Base-by-base conservation (phyloP, 495 filamentous ascomycete species). In the Halenospora varia region DNA sequence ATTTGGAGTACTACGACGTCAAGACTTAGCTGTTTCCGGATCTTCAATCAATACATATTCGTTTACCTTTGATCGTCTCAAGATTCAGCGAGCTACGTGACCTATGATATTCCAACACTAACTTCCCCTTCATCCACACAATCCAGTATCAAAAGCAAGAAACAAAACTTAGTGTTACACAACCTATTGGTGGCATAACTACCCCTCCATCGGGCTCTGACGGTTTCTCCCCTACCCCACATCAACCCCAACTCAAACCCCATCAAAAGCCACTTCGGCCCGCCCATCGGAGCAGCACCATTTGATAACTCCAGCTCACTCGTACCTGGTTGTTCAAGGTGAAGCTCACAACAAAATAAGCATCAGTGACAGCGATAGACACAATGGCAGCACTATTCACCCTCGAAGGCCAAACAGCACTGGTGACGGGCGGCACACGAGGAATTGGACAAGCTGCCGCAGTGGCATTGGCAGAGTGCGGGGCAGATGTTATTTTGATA, bases 361-460 rank as follows among this genome's bases (percentile, higher is more conserved):
- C 22, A 24, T 59, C 9, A 25, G 59, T 63, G 62, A 50, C 58
- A 39, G 46, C 42, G 6, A 18, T n/a, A n/a, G n/a, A n/a, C n/a
- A n/a, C 51, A 52, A 44, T 57, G 25, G 23, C 62, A 10, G 17
- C 52, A 19, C 64, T 81, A 57, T 85, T 85, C 62, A 76, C 80
- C 39, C 76, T 85, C 48, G 68, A 74, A 51, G 84, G 83, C 56
- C 82, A 90, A 66, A 96, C 88, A 9, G 92, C 92, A 29, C 71
- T 96, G 47, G 77, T 96, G 26, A 97, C 92, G 0, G 92, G 92
- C 24, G 90, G 89, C 51, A 94, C 90, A 15, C 77, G 92, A 51
- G 92, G 92, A 20, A 96, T 97, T 51, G 92, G 92, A 15, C 84
- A 89, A 67, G 81, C 88, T 10, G 92, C 95, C 73, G 88, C 88